These are phyloP conservation scores for Nowakowskiella sp. DNA, from an alignment of 192 early-diverging fungal species.

Conservation along the genomic window DNA sequence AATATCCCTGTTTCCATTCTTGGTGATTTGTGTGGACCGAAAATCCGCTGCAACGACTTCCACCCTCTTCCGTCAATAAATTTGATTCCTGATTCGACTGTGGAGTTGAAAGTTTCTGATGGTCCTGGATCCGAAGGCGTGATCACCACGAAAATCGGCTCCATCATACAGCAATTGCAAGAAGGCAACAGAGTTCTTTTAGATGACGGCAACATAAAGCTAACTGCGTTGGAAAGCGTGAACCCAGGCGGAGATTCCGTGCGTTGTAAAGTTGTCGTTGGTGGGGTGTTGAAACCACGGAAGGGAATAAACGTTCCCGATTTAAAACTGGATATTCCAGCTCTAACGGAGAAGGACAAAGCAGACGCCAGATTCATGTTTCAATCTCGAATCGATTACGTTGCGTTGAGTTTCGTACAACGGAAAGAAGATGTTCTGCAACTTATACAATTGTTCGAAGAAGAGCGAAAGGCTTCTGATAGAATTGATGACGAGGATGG, in stretches of 20 bases:
- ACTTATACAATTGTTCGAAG: constrained; percentile 8
- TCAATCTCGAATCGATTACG: constrained; percentile 16
- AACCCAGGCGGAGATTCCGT: too few species aligned
- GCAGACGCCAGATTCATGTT: constrained; percentile 15
- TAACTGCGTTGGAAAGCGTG: constrained; percentile 33
- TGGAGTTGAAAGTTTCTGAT: constrained; percentile 23
- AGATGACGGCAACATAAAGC: constrained; percentile 41
- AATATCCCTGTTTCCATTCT: constrained; percentile 41
- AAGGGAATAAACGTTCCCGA: constrained; percentile 28
- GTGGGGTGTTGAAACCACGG: constrained; percentile 11
- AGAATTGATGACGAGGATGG: background rate
- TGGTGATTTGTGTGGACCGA: constrained; percentile 48
- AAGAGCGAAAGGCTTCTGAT: constrained; percentile 58
- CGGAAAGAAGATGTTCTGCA: constrained; percentile 11
- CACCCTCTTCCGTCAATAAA: constrained; percentile 30
- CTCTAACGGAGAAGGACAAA: constrained; percentile 23
- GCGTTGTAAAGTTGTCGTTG: constrained; percentile 14
- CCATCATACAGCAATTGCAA: constrained; percentile 35
- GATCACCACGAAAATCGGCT: constrained; percentile 37
- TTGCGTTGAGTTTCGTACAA: constrained; percentile 19
- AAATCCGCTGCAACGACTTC: constrained; percentile 49
- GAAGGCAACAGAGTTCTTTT: constrained; percentile 40
- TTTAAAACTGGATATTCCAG: constrained; percentile 17
- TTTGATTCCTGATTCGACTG: constrained; percentile 11
- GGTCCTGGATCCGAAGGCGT: constrained; percentile 27